Evolutionary conservation across 2,329 filamentous ascomycete species (phyloP).

Genomic region (Penicillium brasilianum): DNA sequence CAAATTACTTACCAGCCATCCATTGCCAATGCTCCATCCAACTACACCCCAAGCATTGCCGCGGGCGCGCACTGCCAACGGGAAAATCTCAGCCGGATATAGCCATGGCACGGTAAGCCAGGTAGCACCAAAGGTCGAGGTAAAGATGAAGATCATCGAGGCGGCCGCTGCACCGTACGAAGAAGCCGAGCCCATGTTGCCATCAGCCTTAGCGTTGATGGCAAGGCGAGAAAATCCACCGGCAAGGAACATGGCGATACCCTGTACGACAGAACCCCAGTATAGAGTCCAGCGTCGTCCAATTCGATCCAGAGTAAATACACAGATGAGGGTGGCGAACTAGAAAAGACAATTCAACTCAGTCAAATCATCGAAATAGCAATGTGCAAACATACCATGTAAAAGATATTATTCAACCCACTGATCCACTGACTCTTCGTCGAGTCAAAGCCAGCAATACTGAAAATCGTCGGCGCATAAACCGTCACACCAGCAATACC

Average conservation of each 20-base stretch:
- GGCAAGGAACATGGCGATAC: conserved; percentile 69
- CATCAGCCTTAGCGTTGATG: conserved; percentile 54
- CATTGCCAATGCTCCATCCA: conserved; percentile 77
- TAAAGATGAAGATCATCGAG: conserved; percentile 73
- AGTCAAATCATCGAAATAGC: not conserved
- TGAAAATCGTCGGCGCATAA: conserved; percentile 64
- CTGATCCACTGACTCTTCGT: conserved; percentile 68
- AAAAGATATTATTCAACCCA: conserved; percentile 62
- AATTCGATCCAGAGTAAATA: conserved; percentile 72
- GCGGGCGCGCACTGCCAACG: conserved; percentile 70
- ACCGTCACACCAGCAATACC: conserved; percentile 73
- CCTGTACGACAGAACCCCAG: conserved; percentile 69
- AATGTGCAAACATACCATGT: conserved; percentile 51
- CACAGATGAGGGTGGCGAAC: conserved; percentile 70
- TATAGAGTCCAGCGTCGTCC: conserved; percentile 72
- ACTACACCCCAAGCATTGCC: conserved; percentile 78
- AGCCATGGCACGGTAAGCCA: conserved; percentile 68
- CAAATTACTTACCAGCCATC: conserved; percentile 58
- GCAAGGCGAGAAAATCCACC: conserved; percentile 65
- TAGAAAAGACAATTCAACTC: conserved; percentile 31
- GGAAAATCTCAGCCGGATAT: conserved; percentile 76
- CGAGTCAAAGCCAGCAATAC: conserved; percentile 68
- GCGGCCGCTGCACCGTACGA: conserved; percentile 68
- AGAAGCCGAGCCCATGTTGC: conserved; percentile 53
- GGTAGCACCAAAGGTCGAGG: conserved; percentile 67